phyloP scores from a whole-genome alignment of 495 filamentous ascomycete genomes.

The Schizothecium vesticola region DNA sequence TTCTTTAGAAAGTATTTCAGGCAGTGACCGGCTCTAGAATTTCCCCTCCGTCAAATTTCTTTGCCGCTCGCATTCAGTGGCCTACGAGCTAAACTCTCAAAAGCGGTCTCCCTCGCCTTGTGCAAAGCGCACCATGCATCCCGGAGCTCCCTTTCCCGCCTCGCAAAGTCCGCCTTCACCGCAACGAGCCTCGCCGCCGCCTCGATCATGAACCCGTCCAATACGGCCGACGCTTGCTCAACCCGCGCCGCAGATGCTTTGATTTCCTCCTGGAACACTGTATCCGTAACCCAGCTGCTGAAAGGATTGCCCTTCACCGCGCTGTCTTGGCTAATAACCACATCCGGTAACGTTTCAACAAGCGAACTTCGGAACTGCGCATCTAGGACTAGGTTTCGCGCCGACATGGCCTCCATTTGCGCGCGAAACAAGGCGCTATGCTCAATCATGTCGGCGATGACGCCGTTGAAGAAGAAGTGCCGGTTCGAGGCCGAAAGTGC shows the following conservation, averaged over 20 bases:
- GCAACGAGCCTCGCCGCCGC: conserved; percentile 20
- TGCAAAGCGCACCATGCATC: conserved; percentile 35
- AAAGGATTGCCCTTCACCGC: conserved; percentile 42
- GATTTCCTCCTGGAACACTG: conserved; percentile 43
- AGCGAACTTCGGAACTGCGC: conserved; percentile 31
- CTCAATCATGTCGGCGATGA: conserved; percentile 35
- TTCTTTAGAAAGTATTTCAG: too few relatives aligned
- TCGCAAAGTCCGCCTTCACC: conserved; percentile 18
- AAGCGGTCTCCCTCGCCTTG: conserved; percentile 30
- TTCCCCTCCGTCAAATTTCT: too few relatives aligned
- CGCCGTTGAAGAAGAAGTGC: conserved; percentile 32
- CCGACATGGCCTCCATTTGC: conserved; percentile 21
- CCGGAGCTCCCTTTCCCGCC: conserved; percentile 23
- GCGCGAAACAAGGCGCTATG: conserved; percentile 35
- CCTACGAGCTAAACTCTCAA: too few relatives aligned
- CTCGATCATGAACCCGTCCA: conserved; percentile 17
- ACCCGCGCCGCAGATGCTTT: conserved; percentile 30
- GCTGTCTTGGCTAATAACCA: conserved; percentile 32
- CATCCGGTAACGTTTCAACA: conserved; percentile 26
- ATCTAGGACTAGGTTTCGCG: conserved; percentile 24
- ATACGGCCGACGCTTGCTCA: conserved; percentile 20
- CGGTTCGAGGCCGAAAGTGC: conserved; percentile 23
- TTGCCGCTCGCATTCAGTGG: too few relatives aligned
- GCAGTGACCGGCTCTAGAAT: too few relatives aligned
- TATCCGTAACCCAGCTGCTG: conserved; percentile 45